Base-by-base conservation (phyloP, 2,329 filamentous ascomycete species). In the Neopestalotiopsis sp. region DNA sequence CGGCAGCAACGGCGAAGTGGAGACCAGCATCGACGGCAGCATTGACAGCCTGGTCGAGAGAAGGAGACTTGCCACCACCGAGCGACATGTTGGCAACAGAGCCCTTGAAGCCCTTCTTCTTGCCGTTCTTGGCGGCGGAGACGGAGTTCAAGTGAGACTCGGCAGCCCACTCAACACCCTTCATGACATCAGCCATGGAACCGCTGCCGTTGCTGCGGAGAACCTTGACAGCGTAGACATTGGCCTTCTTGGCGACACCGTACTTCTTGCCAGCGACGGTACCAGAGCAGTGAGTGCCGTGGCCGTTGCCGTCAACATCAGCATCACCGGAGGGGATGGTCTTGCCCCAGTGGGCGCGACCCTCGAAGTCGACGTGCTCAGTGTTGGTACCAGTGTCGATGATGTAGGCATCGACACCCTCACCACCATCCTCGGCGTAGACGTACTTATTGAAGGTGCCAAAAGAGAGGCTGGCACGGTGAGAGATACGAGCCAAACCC, bases 1-100 rank as follows among this genome's bases (percentile, higher is more conserved):
- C 96, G 75, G 96, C 96, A 80, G 96, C 96, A 75, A 99, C 96
- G 75, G 97, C 95, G 78, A 99, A 99, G 90, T 99, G 95, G 72
- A 99, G 89, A 80, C 96, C 96, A 77, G 92, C 92, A 69, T 92
- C 88, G 76, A 98, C 95, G 73, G 95, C 95, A 73, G 95, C 95
- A 81, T 98, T 96, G 74, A 98, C 95, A 75, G 94, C 94, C 74
- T 92, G 89, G 80, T 99, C 96, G 68, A 99, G 91, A 78, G 94
- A 91, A 74, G 90, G 88, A 71, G 95, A 98, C 89, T 98, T 98
- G 87, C 96, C 96, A 85, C 96, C 96, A 79, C 96, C 96, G 69
- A 99, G 92, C 79, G 93, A 97, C 96, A 99, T 99, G 91, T 99
- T 99, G 86, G 97, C 96, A 79, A 95, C 92, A 74, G 94, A 97